Evolutionary conservation across 208 protist species (phyloP).

Genomic region (Trypanosoma congolense): DNA sequence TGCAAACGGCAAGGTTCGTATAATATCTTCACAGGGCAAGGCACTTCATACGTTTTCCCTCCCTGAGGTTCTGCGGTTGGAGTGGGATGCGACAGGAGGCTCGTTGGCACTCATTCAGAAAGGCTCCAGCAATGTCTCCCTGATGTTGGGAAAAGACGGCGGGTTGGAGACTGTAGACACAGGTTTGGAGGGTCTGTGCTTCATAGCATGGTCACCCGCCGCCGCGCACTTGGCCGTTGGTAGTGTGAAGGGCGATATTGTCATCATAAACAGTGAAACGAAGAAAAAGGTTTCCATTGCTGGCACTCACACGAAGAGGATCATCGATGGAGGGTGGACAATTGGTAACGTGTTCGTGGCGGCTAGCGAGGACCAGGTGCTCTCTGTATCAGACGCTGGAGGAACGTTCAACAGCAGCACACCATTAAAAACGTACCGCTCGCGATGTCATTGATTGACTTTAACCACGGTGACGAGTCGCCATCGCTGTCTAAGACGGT

Average conservation of each 20-base stretch:
- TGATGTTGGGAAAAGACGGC: slow-evolving; percentile 75
- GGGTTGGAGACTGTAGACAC: slow-evolving; percentile 81
- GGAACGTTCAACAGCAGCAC: slow-evolving; percentile 67
- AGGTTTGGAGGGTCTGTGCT: slow-evolving; percentile 81
- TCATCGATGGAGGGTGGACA: slow-evolving; percentile 88
- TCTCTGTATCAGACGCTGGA: slow-evolving; percentile 83
- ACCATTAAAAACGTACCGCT: slow-evolving; percentile 39
- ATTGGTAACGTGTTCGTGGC: slow-evolving; percentile 72
- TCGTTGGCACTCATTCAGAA: slow-evolving; percentile 86
- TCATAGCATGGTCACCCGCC: slow-evolving; percentile 83
- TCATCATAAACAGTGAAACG: slow-evolving; percentile 93
- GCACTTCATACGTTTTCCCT: slow-evolving; percentile 72
- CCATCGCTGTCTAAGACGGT: slow-evolving; percentile 30
- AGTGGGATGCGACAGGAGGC: slow-evolving; percentile 88
- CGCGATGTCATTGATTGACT: slow-evolving; percentile 55
- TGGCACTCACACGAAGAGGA: slow-evolving; percentile 85
- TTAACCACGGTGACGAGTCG: neutral
- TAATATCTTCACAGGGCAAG: slow-evolving; percentile 76
- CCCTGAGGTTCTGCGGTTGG: slow-evolving; percentile 58
- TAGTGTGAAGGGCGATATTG: slow-evolving; percentile 84
- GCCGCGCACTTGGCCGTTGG: slow-evolving; percentile 84
- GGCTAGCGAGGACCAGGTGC: slow-evolving; percentile 74
- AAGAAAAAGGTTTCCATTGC: slow-evolving; percentile 82
- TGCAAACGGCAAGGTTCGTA: slow-evolving; percentile 67
- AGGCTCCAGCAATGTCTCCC: slow-evolving; percentile 46